phyloP scores from a whole-genome alignment of 2,329 filamentous ascomycete species.

The Hypoxylon sp. region DNA sequence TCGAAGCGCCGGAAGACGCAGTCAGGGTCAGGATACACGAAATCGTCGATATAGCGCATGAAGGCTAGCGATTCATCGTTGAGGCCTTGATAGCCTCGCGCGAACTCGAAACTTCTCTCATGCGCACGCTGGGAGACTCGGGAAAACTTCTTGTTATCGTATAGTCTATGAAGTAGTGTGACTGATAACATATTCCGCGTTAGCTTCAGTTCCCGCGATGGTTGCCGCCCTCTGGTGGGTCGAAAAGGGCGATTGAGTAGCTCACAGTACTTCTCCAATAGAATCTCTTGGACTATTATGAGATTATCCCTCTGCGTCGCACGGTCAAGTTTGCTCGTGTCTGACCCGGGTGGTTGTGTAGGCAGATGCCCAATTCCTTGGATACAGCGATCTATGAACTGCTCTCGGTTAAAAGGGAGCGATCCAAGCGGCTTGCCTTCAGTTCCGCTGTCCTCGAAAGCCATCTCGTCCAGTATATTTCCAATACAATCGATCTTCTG shows the following conservation, averaged over 20 bases:
- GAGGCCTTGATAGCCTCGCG: slow-evolving; percentile 27
- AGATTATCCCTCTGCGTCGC: slow-evolving; percentile 39
- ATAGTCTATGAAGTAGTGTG: slow-evolving; percentile 16
- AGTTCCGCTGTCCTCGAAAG: slow-evolving; percentile 21
- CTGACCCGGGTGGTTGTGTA: neutral
- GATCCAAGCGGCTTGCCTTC: slow-evolving; percentile 24
- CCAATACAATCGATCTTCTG: slow-evolving; percentile 41
- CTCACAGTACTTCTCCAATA: slow-evolving; percentile 42
- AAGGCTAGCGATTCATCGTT: slow-evolving; percentile 37
- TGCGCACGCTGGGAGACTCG: slow-evolving; percentile 33
- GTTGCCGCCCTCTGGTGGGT: neutral
- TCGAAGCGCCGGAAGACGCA: slow-evolving; percentile 41
- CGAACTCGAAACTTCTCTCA: slow-evolving; percentile 23
- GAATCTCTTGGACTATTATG: neutral
- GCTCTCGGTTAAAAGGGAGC: slow-evolving; percentile 42
- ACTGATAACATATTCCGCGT: slow-evolving; percentile 15
- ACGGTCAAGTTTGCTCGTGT: slow-evolving; percentile 16
- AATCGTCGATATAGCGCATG: slow-evolving; percentile 45
- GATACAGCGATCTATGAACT: slow-evolving; percentile 36
- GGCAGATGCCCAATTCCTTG: slow-evolving; percentile 19
- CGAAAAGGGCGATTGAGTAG: neutral
- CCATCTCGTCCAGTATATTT: slow-evolving; percentile 36
- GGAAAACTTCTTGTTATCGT: slow-evolving; percentile 29
- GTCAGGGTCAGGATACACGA: slow-evolving; percentile 33
- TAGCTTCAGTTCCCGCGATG: neutral